Conservation (phyloP, 331 rosid genomes). For the Malus hybrid region DNA sequence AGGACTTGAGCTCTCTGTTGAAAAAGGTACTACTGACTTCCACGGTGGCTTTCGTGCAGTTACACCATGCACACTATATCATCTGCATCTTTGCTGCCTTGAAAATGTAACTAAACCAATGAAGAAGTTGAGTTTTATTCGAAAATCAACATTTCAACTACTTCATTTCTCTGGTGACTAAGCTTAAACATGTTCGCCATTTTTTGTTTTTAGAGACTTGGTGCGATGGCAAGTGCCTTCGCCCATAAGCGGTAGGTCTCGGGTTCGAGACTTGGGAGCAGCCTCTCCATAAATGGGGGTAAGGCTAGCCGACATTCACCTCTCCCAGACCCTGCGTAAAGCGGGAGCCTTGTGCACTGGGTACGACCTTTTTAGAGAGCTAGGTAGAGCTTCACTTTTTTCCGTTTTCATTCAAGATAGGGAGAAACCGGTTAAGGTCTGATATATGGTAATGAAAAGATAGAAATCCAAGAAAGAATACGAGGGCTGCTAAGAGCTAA, state of each 20-base stretch:
- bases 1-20: conserved; percentile 72
- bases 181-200: not conserved
- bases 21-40: conserved; percentile 52
- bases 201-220: not conserved
- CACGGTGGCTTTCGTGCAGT: not conserved
- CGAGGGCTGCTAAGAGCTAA: not conserved
- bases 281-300: too few species aligned
- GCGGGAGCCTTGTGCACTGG: too few species aligned
- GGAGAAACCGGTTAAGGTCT: not conserved
- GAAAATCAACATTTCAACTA: not conserved
- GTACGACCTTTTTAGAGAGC: not conserved
- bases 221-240: too few species aligned
- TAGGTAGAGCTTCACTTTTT: not conserved
- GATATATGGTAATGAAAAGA: not conserved
- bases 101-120: not conserved
- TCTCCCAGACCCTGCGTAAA: too few species aligned
- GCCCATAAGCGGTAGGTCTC: too few species aligned
- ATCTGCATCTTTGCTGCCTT: not conserved
- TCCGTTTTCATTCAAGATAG: not conserved
- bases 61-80: not conserved
- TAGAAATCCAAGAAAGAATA: not conserved
- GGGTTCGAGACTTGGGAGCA: too few species aligned
- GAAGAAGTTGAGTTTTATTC: not conserved
- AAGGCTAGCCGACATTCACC: too few species aligned
- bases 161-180: not conserved